These are phyloP conservation scores for Ensete glaucum DNA, from an alignment of 176 grass and related monocot species.

Conservation along the genomic window DNA sequence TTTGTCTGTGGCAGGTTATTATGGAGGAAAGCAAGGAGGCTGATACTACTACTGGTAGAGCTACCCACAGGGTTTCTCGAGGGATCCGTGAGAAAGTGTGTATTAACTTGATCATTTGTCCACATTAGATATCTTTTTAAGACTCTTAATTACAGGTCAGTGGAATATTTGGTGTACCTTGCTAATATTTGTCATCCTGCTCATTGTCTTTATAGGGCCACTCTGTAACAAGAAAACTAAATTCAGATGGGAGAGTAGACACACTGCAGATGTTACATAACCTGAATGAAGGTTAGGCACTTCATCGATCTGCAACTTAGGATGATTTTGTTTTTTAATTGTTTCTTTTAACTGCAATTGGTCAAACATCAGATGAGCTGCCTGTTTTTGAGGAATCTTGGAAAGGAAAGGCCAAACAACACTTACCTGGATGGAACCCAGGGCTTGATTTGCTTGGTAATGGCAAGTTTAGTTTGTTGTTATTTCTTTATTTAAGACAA, in stretches of 20 bases:
- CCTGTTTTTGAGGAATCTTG: constrained; percentile 51
- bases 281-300: constrained; percentile 37
- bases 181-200: constrained; percentile 3
- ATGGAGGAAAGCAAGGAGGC: constrained; percentile 88
- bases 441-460: constrained; percentile 27
- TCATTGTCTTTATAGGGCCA: constrained; percentile 46
- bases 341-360: constrained; percentile 13
- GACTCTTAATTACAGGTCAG: neutral
- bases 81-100: constrained; percentile 79
- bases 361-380: constrained; percentile 33
- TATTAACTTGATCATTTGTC: neutral
- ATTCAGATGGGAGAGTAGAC: constrained; percentile 39
- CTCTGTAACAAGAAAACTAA: constrained; percentile 54
- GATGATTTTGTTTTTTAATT: constrained; percentile 5
- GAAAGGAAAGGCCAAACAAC: constrained; percentile 38
- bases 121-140: too few relatives aligned
- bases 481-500: neutral
- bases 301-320: neutral
- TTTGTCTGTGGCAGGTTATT: constrained; percentile 36
- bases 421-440: constrained; percentile 34
- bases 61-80: constrained; percentile 57
- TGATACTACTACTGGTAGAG: constrained; percentile 55
- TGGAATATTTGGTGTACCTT: constrained; percentile 4
- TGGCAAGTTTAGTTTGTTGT: constrained; percentile 11
- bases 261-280: constrained; percentile 62